A percentile compares a stretch with the other conserved stretches of the same genome.
Evolutionary conservation across 306 rosid genomes (phyloP).

Genomic region (Parietaria judaica): DNA sequence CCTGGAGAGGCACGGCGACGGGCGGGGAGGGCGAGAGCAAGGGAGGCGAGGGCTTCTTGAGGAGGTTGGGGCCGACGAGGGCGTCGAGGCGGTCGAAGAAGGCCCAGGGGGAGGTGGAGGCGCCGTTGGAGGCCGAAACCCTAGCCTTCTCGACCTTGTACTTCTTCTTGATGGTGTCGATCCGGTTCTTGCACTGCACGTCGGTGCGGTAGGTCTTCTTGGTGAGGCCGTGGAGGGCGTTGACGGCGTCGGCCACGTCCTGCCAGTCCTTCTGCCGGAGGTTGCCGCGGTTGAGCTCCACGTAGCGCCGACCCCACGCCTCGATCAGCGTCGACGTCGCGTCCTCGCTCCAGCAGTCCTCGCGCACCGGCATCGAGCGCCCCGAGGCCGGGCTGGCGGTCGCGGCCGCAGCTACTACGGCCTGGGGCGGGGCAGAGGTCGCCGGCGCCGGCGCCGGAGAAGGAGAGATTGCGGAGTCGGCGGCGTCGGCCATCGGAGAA

Average conservation of each 20-base stretch:
- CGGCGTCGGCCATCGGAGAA: slow-evolving; percentile 52
- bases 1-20: slow-evolving; percentile 54
- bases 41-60: slow-evolving; percentile 37
- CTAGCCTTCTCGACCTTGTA: slow-evolving; percentile 87
- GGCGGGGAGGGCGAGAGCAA: slow-evolving; percentile 48
- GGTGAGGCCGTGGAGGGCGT: slow-evolving; percentile 81
- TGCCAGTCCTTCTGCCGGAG: slow-evolving; percentile 99
- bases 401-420: not conserved
- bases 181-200: slow-evolving; percentile 91
- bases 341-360: slow-evolving; percentile 94
- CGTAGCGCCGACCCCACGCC: slow-evolving; percentile 86
- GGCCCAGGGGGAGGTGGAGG: slow-evolving; percentile 52
- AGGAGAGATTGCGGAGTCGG: slow-evolving; percentile 45
- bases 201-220: slow-evolving; percentile 90
- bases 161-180: slow-evolving; percentile 91
- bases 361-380: slow-evolving; percentile 75
- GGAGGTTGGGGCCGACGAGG: slow-evolving; percentile 48
- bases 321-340: slow-evolving; percentile 84
- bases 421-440: not conserved
- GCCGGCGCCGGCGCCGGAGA: slow-evolving; percentile 22
- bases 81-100: slow-evolving; percentile 63
- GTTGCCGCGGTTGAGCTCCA: slow-evolving; percentile 91
- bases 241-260: slow-evolving; percentile 92
- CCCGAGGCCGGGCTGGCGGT: slow-evolving; percentile 18
- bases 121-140: slow-evolving; percentile 52